Evolutionary conservation across 176 grass and related monocot genomes (phyloP).

Genomic region (Rhynchospora breviuscula): DNA sequence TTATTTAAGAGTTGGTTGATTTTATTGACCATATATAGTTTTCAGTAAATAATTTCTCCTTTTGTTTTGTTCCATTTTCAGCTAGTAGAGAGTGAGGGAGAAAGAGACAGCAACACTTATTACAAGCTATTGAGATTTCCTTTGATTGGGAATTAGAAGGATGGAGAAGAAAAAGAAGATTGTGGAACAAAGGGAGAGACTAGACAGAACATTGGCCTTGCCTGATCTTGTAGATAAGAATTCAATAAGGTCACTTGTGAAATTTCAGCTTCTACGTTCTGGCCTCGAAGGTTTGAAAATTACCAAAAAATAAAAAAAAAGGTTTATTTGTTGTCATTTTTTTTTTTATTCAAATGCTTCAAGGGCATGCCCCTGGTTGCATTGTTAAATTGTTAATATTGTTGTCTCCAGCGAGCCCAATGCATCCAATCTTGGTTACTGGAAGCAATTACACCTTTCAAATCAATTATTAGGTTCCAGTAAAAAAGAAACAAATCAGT

Average conservation of each 20-base stretch:
- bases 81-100: not conserved
- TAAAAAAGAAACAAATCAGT: not conserved
- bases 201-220: conserved; percentile 51
- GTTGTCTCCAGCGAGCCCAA: not conserved
- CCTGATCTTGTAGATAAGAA: conserved; percentile 55
- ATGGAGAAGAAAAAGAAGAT: conserved; percentile 75
- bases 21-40: not conserved
- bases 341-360: conserved; percentile 1
- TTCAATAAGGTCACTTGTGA: conserved; percentile 57
- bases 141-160: not conserved
- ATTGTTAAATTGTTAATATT: conserved; percentile 1
- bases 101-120: not conserved
- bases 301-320: conserved; percentile 11
- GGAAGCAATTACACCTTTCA: not conserved
- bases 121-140: not conserved
- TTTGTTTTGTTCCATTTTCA: not conserved
- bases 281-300: conserved; percentile 33
- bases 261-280: conserved; percentile 44
- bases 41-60: not conserved
- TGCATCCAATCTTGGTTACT: not conserved
- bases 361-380: conserved; percentile 16
- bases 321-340: not conserved
- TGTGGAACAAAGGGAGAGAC: conserved; percentile 48
- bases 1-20: not conserved
- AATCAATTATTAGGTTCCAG: not conserved